Base-by-base conservation (phyloP, 1,139 yeast species). In the Candida sanyaensis region DNA sequence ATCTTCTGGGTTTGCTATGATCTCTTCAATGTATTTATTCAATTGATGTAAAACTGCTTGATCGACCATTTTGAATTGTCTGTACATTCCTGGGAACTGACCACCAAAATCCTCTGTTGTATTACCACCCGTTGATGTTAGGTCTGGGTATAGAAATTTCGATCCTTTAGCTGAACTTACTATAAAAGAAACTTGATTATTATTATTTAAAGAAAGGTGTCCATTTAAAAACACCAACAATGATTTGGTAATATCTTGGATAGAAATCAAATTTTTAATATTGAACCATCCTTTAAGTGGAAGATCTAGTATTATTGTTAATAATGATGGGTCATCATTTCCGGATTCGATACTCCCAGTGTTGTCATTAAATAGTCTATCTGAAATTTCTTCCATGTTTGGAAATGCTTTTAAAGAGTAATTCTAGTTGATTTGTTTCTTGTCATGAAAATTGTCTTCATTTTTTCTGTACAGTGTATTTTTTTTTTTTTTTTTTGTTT, bases 1-100 rank as follows among this genome's bases (percentile, higher is more conserved):
- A 10, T 10, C 21, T 13, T 12, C 24, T 9, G 11, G 23, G 6
- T 13, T 24, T 10, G 26, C 8, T 23, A 30, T 37, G 3, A 29
- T 33, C 8, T 71, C 67, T 6, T 64, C 61, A 23, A 88, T 61
- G 27, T 84, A 68, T 2, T 62, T 60, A 48, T 82, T 79, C 36
- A 92, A 64, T 47, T 84, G 84, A 37, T 77, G 77, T n/a, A 90
- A 64, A 1, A 92, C 85, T 0, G 84, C 73, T 48, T 89, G 95
- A 63, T 92, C 96, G 33, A 93, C 87, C 43, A 83, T 77, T 52
- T 88, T 77, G 60, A 93, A 93, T 62, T 90, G 96, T 55, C 97
- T 71, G 62, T 93, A 92, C 91, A 93, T 90, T 49, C 69, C 68
- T 55, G 62, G 56, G 7, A 48, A 44, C 5, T 45, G 45, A 6